Base-by-base conservation (phyloP, 2,329 filamentous ascomycete species). In the Verticillium nonalfalfae region DNA sequence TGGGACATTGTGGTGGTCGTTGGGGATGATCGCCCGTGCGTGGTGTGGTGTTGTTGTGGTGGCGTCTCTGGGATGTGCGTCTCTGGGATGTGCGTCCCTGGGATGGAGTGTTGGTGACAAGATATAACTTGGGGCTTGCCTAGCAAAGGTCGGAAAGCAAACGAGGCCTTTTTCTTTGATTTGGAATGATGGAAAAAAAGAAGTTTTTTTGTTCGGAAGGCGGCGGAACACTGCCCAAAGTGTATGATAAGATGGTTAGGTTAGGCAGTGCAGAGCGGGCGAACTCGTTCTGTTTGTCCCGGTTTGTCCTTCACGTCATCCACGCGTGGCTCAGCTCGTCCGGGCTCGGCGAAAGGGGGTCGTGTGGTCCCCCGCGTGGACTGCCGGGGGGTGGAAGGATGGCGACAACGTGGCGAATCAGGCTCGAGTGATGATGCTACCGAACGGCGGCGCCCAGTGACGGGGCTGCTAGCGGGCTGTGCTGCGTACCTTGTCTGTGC, bases 301-400 rank as follows among this genome's bases (percentile, higher is more conserved):
- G n/a, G 26, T 26, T 26, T 35, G 35, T 58, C 59, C 61, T 63
- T 63, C 63, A 64, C 63, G 63, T 62, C 63, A 63, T 65, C 39
- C 35, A 58, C 56, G 50, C 58, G 62, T 64, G 62, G 63, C 58
- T 60, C 52, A 58, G 58, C 57, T 58, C 59, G 31, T 45, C 58
- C 55, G n/a, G 40, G 21, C 40, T 61, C 59, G 40, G 39, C 56
- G 60, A 58, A 6, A n/a, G n/a, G n/a, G 40, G 40, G 10, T 13
- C n/a, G 40, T 21, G 4, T 10, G 40, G 40, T n/a, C 18, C 14
- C 39, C 21, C 40, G 40, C 40, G n/a, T 50, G n/a, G 40, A 26
- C 35, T 7, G 35, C 7, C 7, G n/a, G 35, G 35, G 35, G 35
- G 35, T 36, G 35, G 35, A 13, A 4, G 2, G 11, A 13, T 36